Base-by-base conservation (phyloP, 257 asterid species). In the Jaltomata sinuosa region DNA sequence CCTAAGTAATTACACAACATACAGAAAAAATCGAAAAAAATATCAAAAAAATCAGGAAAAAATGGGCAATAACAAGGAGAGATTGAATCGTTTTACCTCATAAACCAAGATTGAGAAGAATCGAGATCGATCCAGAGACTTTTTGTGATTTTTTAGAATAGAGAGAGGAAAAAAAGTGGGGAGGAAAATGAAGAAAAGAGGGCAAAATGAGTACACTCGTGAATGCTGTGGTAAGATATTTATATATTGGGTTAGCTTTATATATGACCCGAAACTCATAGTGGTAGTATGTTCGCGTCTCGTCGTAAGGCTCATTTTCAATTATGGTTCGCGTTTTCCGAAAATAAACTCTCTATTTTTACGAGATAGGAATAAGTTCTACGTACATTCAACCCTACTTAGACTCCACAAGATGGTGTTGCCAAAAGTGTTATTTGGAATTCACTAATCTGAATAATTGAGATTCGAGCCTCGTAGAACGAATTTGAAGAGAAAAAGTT, bases 81-180 rank as follows among this genome's bases (percentile, higher is more conserved):
- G 42, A 82, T 11, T 18, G 8, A 47, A 34, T 62, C 79, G 62
- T 19, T 62, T n/a, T 65, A 82, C 84, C 84, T 82, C 84, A 82
- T 82, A 82, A 82, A 82, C 84, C 61, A 82, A 65, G 84, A 82
- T 65, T 79, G 32, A 82, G 79, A 61, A 22, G 22, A 31, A n/a
- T 47, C 72, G 52, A 61, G 47, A 49, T 76, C 59, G 38, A 25
- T 76, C 40, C 40, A 76, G 40, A 76, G 61, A 76, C 61, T 47
- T 4, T 77, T 15, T 77, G 64, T 42, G 45, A 6, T 16, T 29
- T 36, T 29, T 18, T 40, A 25, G 81, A 74, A 22, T 40, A 16
- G 64, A 49, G 64, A 16, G 8, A 15, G 15, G 11, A 3, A 11
- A 32, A 11, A 67, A 15, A 32, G 76, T 3, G 22, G 27, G 15